phyloP scores from a whole-genome alignment of 2,329 filamentous ascomycete species.

The Fusarium mangiferae region DNA sequence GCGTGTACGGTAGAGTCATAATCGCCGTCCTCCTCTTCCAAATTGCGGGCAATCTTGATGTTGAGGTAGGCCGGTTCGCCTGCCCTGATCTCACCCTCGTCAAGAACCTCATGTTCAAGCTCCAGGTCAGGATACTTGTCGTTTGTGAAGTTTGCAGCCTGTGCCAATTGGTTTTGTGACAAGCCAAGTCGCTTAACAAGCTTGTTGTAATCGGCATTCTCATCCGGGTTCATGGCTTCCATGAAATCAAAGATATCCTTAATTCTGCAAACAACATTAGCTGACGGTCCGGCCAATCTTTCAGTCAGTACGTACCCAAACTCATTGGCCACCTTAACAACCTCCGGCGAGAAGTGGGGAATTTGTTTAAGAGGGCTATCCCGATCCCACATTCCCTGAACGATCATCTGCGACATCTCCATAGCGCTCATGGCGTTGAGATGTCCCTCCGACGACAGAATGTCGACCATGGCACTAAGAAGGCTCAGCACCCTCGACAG shows the following conservation, averaged over 20 bases:
- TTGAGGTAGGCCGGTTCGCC: constrained; percentile 85
- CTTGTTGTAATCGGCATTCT: constrained; percentile 82
- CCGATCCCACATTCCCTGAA: constrained; percentile 98
- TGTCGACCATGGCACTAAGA: constrained; percentile 91
- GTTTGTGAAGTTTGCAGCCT: constrained; percentile 96
- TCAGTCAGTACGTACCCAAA: constrained; percentile 68
- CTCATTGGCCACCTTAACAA: constrained; percentile 83
- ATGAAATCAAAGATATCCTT: constrained; percentile 98
- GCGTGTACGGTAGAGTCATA: constrained; percentile 89
- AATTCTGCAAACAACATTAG: constrained; percentile 66
- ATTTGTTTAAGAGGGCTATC: constrained; percentile 98
- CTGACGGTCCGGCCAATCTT: neutral
- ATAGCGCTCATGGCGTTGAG: constrained; percentile 98
- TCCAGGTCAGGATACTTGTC: constrained; percentile 96
- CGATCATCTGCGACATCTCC: constrained; percentile 99
- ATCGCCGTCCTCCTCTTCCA: constrained; percentile 70
- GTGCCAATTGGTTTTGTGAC: constrained; percentile 81
- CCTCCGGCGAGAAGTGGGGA: constrained; percentile 87
- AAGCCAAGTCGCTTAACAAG: constrained; percentile 83
- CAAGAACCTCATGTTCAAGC: constrained; percentile 86
- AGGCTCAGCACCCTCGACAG: constrained; percentile 86
- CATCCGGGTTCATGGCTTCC: constrained; percentile 97
- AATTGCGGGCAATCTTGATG: constrained; percentile 85
- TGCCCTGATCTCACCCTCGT: constrained; percentile 81
- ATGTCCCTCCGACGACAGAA: constrained; percentile 93